phyloP scores from a whole-genome alignment of 2,329 filamentous ascomycete genomes.

The Paraphoma chrysanthemicola region DNA sequence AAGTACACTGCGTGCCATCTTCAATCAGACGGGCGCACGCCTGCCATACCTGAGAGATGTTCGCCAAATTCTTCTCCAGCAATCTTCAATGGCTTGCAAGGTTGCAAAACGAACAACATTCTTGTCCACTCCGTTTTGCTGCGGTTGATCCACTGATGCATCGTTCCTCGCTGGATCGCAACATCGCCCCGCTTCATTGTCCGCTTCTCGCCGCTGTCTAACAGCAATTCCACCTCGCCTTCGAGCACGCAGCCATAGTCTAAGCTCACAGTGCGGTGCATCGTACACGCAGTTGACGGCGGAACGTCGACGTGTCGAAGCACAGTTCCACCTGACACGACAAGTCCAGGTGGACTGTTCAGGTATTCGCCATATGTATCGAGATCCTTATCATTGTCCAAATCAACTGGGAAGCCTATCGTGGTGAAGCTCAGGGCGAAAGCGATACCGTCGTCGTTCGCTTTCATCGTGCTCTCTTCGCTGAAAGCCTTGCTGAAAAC shows the following conservation, averaged over 20 bases:
- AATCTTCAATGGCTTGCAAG: conserved; percentile 42
- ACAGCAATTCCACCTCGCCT: conserved; percentile 46
- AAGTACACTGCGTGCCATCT: too few relatives aligned
- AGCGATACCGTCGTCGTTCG: conserved; percentile 53
- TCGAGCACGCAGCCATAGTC: conserved; percentile 51
- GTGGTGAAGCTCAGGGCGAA: conserved; percentile 61
- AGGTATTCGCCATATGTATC: conserved; percentile 54
- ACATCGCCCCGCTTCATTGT: conserved; percentile 48
- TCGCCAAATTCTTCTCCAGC: conserved; percentile 42
- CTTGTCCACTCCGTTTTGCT: conserved; percentile 42
- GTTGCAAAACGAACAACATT: conserved; percentile 48
- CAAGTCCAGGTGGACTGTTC: conserved; percentile 56
- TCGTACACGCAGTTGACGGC: not conserved
- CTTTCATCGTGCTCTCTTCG: conserved; percentile 45
- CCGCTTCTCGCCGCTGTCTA: conserved; percentile 49
- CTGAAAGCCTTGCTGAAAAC: conserved; percentile 45
- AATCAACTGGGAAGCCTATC: conserved; percentile 54
- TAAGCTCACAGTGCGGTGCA: conserved; percentile 50
- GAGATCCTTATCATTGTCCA: conserved; percentile 57
- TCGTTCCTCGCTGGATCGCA: conserved; percentile 49
- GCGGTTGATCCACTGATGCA: conserved; percentile 49
- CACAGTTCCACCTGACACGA: conserved; percentile 56
- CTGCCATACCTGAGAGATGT: conserved; percentile 44
- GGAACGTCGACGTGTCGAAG: conserved; percentile 45
- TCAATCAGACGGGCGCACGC: conserved; percentile 45